Conservation (phyloP, 176 grass and related monocot species). For the Eremochloa ophiuroides region DNA sequence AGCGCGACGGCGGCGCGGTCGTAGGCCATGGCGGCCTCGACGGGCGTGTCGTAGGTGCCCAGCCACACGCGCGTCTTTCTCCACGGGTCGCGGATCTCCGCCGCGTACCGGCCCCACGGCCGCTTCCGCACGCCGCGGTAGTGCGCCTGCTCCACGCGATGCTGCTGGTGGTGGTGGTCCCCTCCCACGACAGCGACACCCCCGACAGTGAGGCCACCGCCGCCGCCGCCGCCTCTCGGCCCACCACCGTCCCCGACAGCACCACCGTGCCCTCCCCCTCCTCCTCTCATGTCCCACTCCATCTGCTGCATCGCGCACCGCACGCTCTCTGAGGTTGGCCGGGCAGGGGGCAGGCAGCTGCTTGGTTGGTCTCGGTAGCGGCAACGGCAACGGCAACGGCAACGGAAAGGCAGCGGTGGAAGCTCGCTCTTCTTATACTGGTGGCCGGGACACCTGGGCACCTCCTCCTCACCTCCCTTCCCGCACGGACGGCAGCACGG, state of each 20-base stretch:
- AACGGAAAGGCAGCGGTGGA: background rate
- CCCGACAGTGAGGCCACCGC: background rate
- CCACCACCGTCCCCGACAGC: background rate
- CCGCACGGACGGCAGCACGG: too few relatives aligned
- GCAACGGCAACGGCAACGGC: background rate
- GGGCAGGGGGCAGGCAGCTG: background rate
- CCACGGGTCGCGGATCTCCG: slow-evolving; percentile 96
- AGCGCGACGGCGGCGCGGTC: slow-evolving; percentile 82
- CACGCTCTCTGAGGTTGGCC: background rate
- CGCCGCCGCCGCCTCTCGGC: background rate
- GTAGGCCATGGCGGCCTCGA: slow-evolving; percentile 90
- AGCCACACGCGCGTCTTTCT: slow-evolving; percentile 96
- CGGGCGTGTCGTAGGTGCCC: slow-evolving; percentile 88
- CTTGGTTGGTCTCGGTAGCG: background rate
- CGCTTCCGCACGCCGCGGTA: slow-evolving; percentile 91
- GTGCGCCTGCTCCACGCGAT: slow-evolving; percentile 26
- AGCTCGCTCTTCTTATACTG: background rate
- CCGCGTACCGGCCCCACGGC: slow-evolving; percentile 93
- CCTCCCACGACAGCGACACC: background rate
- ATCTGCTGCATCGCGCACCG: slow-evolving; percentile 13
- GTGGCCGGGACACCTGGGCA: background rate
- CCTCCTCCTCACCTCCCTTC: too few relatives aligned
- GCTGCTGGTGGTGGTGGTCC: background rate
- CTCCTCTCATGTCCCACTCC: background rate
- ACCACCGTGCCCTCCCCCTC: background rate